Conservation (phyloP, 2,329 filamentous ascomycete genomes). For the Coniella vitis region DNA sequence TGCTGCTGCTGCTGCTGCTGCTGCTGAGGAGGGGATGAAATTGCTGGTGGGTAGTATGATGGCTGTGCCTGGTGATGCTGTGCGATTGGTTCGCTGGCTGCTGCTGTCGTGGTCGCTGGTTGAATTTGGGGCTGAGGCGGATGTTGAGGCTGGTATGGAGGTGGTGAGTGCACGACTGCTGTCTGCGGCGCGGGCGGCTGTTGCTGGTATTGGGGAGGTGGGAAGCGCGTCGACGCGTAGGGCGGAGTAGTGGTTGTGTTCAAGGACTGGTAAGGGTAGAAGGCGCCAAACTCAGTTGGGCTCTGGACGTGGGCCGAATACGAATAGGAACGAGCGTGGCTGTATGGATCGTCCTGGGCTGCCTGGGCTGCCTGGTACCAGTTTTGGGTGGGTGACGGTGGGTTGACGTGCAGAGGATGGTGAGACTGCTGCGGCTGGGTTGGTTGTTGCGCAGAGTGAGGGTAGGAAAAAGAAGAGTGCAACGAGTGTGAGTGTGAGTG, state of each 20-base stretch:
- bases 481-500: no score
- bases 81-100: no score
- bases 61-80: background rate
- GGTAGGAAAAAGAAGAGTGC: slow-evolving; percentile 20
- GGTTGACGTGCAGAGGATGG: slow-evolving; percentile 8
- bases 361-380: slow-evolving; percentile 12
- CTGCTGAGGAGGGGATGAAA: background rate
- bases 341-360: slow-evolving; percentile 8
- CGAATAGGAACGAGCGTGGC: slow-evolving; percentile 14
- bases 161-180: no score
- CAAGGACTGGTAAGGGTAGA: slow-evolving; percentile 12
- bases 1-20: background rate
- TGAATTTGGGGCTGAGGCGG: no score
- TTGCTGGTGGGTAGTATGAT: background rate
- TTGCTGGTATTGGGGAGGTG: slow-evolving; percentile 8
- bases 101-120: no score
- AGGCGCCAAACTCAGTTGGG: slow-evolving; percentile 8
- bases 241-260: slow-evolving; percentile 9
- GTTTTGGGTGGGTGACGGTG: slow-evolving; percentile 8
- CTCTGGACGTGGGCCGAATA: slow-evolving; percentile 14
- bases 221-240: slow-evolving; percentile 10
- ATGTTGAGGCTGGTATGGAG: background rate
- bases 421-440: background rate
- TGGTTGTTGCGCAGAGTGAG: slow-evolving; percentile 16
- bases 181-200: background rate